Evolutionary conservation across 495 filamentous ascomycete genomes (phyloP).

Genomic region (Tuber aestivum): DNA sequence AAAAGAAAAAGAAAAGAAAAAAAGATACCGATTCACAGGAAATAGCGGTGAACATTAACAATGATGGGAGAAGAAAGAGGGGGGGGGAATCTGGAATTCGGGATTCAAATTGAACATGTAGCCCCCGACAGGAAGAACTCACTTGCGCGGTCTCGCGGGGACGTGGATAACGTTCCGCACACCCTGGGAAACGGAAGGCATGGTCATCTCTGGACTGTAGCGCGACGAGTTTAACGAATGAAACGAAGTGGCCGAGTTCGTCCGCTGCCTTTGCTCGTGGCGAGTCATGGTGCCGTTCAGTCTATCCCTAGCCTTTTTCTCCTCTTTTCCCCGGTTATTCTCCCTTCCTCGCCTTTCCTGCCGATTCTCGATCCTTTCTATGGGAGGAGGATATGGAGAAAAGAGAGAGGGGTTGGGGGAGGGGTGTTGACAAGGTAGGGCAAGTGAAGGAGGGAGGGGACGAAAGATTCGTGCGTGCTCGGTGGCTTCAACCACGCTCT

Average conservation of each 20-base stretch:
- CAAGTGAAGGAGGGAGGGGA: neutral
- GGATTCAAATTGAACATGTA: slow-evolving; percentile 7
- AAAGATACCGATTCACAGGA: neutral
- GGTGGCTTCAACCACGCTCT: neutral
- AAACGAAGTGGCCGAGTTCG: slow-evolving; percentile 43
- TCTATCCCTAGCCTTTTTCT: neutral
- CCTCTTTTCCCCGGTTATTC: neutral
- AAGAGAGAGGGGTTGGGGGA: neutral
- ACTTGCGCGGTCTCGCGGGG: slow-evolving; percentile 41
- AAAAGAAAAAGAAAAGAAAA: neutral
- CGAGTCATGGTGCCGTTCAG: slow-evolving; percentile 38
- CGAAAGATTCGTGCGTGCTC: neutral
- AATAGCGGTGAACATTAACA: neutral
- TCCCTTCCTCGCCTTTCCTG: neutral
- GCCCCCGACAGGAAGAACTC: slow-evolving; percentile 24
- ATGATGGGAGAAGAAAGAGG: slow-evolving; percentile 5
- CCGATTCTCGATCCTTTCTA: neutral
- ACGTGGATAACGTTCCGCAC: slow-evolving; percentile 41
- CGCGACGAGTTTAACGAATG: slow-evolving; percentile 37
- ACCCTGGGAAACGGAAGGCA: slow-evolving; percentile 24
- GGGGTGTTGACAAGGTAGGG: neutral
- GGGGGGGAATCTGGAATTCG: slow-evolving; percentile 5
- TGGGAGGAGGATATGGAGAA: neutral
- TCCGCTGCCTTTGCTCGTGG: slow-evolving; percentile 41
- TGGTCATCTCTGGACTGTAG: slow-evolving; percentile 31